These are phyloP conservation scores for Populus euphratica DNA, from an alignment of 345 rosid genomes.

Conservation along the genomic window DNA sequence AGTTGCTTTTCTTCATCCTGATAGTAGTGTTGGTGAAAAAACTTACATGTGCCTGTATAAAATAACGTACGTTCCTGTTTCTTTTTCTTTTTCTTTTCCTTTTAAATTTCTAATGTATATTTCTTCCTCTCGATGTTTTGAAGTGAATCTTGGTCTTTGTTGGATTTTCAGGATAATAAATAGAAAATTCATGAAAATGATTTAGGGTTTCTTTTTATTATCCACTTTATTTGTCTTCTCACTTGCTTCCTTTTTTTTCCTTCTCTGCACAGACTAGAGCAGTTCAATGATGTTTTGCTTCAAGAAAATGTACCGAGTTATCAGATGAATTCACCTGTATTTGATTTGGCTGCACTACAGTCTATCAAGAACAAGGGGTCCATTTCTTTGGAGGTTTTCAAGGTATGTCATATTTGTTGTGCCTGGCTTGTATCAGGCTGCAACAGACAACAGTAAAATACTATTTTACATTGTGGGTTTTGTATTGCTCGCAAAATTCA, in stretches of 20 bases:
- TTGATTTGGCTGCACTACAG: constrained; percentile 50
- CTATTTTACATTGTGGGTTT: not conserved
- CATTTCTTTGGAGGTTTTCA: constrained; percentile 43
- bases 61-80: constrained; percentile 57
- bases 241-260: not conserved
- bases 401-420: constrained; percentile 30
- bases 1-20: constrained; percentile 75
- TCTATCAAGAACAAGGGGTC: constrained; percentile 41
- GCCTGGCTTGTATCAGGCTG: not conserved
- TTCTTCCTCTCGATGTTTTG: not conserved
- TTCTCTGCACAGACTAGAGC: constrained; percentile 65
- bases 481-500: too few species aligned
- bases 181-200: too few species aligned
- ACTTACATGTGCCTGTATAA: constrained; percentile 61
- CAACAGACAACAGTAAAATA: not conserved
- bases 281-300: constrained; percentile 77
- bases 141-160: not conserved
- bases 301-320: constrained; percentile 54
- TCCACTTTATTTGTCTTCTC: not conserved
- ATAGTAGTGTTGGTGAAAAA: constrained; percentile 38
- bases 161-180: too few species aligned
- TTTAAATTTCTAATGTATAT: not conserved
- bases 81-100: not conserved
- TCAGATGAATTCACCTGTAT: constrained; percentile 39
- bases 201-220: not conserved